Conservation (phyloP, 1,284 basidiomycete species). For the Anthracocystis setariae region DNA sequence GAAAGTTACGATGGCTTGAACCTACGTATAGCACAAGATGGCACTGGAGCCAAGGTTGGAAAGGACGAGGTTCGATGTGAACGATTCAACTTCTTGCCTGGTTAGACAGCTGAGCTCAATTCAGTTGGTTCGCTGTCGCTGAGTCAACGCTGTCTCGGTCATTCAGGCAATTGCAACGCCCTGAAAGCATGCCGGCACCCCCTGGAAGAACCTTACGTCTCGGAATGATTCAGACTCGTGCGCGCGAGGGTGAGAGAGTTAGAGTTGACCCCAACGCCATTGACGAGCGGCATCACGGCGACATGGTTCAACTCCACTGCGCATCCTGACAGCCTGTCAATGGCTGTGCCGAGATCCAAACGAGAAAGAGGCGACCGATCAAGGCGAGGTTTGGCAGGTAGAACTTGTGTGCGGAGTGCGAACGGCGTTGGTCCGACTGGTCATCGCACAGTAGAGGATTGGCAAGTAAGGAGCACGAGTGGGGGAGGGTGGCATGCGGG, state of each 20-base stretch:
- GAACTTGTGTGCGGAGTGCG: constrained; percentile 18
- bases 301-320: constrained; percentile 38
- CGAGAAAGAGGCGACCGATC: not conserved
- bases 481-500: not conserved
- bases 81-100: not conserved
- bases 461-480: no score
- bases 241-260: not conserved
- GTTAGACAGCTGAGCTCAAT: no score
- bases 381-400: constrained; percentile 9
- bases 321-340: constrained; percentile 31
- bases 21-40: not conserved
- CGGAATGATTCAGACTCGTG: no score
- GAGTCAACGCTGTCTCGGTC: no score
- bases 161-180: no score
- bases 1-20: not conserved
- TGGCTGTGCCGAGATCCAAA: not conserved
- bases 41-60: not conserved
- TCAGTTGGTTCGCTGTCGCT: no score
- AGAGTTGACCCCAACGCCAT: not conserved
- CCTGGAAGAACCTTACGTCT: no score
- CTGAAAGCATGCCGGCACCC: no score
- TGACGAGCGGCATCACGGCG: not conserved
- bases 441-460: no score
- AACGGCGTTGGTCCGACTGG: not conserved
- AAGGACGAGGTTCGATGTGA: not conserved